phyloP scores from a whole-genome alignment of 225 moss, liverwort and hornwort species.

The Straminergon stramineum region DNA sequence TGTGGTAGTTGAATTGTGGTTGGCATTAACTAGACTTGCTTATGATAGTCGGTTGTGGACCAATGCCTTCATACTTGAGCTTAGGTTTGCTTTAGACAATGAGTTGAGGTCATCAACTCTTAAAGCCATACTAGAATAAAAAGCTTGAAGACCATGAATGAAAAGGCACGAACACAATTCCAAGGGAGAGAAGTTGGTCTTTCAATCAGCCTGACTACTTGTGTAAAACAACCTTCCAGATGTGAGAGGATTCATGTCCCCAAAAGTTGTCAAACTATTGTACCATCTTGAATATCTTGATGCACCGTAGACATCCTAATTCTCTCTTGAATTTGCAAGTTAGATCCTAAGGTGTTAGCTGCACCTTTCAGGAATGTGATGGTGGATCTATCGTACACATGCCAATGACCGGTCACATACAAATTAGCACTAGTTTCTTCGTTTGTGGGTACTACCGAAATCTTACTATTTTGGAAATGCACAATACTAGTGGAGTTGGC shows the following conservation, averaged over 20 bases:
- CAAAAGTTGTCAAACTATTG: not conserved
- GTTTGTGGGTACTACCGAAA: not conserved
- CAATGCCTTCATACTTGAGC: not conserved
- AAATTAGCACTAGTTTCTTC: not conserved
- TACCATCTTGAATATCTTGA: not conserved
- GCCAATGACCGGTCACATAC: not conserved
- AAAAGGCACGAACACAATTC: not conserved
- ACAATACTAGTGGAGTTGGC: not conserved
- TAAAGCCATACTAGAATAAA: not conserved
- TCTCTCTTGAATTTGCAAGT: not conserved
- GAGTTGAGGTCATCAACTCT: not conserved
- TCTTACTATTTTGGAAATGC: not conserved
- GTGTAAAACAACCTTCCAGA: not conserved
- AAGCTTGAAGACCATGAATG: not conserved
- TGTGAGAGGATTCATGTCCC: not conserved
- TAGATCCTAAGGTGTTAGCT: not conserved
- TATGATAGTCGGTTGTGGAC: not conserved
- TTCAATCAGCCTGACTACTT: not conserved
- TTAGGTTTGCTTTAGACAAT: not conserved
- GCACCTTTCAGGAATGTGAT: not conserved
- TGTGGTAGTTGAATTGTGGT: not conserved
- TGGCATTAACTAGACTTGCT: not conserved
- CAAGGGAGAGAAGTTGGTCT: not conserved
- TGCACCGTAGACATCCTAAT: not conserved
- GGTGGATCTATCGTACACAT: not conserved